A percentile compares a stretch with the other conserved stretches of the same genome.
Conservation (phyloP, 1,139 yeast species). For the Nakaseomyces glabratus region DNA sequence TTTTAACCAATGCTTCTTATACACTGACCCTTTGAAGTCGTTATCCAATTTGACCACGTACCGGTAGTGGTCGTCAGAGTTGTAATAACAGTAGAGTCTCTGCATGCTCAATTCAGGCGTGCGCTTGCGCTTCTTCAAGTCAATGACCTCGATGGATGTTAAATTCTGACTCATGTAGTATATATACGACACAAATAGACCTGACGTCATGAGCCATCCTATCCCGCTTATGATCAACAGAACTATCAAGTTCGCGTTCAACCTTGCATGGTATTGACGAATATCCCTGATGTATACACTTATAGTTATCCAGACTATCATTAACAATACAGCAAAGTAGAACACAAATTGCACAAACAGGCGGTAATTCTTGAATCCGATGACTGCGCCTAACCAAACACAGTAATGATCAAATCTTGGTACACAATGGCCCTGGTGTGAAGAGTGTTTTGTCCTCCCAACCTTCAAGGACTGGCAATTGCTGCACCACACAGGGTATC, state of each 20-base stretch:
- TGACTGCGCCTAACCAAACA: conserved; percentile 49
- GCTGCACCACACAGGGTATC: conserved; percentile 56
- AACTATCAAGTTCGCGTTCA: conserved; percentile 42
- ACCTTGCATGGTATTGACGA: conserved; percentile 22
- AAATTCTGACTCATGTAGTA: conserved; percentile 36
- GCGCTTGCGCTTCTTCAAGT: conserved; percentile 17
- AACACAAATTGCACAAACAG: conserved; percentile 43
- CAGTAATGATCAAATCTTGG: conserved; percentile 62
- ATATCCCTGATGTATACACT: conserved; percentile 30
- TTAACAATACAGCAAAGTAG: conserved; percentile 32
- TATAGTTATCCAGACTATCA: conserved; percentile 29
- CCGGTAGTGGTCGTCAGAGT: conserved; percentile 11
- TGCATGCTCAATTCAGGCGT: conserved; percentile 5
- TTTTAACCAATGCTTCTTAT: conserved; percentile 11
- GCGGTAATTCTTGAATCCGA: conserved; percentile 49
- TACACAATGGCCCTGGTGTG: conserved; percentile 39
- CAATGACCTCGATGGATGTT: conserved; percentile 38
- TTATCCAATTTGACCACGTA: conserved; percentile 18
- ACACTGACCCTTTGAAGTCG: conserved; percentile 14
- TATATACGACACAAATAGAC: conserved; percentile 35
- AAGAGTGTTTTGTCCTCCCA: conserved; percentile 50
- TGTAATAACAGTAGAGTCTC: conserved; percentile 8
- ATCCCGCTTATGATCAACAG: conserved; percentile 35
- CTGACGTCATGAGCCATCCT: conserved; percentile 38
- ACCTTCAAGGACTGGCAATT: conserved; percentile 45